Conservation (phyloP, 1,139 yeast species). For the Saccharomyces pastorianus region DNA sequence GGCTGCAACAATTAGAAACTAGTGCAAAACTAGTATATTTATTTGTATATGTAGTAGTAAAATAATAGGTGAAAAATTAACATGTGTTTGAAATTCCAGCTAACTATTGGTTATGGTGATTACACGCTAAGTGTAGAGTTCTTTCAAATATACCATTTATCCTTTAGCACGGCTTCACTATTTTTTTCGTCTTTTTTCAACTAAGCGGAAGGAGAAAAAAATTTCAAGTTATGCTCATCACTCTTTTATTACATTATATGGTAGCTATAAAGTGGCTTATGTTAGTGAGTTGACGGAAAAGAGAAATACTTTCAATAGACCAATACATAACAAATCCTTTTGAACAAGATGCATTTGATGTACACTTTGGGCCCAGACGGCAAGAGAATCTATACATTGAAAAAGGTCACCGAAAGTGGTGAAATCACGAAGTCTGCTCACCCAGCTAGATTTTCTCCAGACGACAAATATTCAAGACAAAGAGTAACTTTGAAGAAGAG, state of each 20-base stretch:
- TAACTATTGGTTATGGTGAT: neutral
- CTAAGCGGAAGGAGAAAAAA: neutral
- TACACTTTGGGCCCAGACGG: conserved; percentile 92
- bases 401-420: conserved; percentile 72
- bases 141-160: neutral
- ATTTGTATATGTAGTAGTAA: neutral
- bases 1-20: neutral
- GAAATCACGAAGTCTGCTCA: conserved; percentile 98
- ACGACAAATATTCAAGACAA: conserved; percentile 97
- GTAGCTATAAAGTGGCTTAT: neutral
- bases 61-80: neutral
- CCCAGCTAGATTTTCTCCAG: conserved; percentile 99
- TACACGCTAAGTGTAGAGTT: neutral
- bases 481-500: conserved; percentile 97
- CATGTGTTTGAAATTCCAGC: neutral
- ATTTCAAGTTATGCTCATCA: neutral
- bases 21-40: conserved; percentile 2
- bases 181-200: neutral
- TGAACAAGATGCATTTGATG: conserved; percentile 84
- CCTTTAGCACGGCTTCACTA: neutral
- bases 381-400: conserved; percentile 87
- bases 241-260: neutral
- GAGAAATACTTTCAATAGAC: neutral
- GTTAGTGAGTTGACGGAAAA: neutral
- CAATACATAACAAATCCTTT: neutral